These are phyloP conservation scores for Rubia balearica DNA, from an alignment of 305 asterid species.

Conservation along the genomic window DNA sequence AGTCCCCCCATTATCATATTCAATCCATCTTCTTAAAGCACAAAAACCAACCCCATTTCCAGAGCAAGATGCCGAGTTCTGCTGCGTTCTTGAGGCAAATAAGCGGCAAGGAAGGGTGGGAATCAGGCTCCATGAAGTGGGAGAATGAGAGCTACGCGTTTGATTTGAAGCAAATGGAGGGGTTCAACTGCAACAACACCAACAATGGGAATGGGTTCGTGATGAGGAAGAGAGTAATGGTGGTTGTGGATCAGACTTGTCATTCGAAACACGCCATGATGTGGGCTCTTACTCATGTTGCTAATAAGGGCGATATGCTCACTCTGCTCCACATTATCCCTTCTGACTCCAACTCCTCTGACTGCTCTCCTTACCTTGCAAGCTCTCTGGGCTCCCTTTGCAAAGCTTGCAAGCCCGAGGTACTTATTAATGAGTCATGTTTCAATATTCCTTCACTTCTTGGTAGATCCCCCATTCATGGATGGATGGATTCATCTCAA, in stretches of 20 bases:
- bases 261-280: slow-evolving; percentile 79
- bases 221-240: slow-evolving; percentile 86
- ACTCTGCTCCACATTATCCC: slow-evolving; percentile 68
- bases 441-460: no score
- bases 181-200: slow-evolving; percentile 21
- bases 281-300: slow-evolving; percentile 90
- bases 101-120: slow-evolving; percentile 54
- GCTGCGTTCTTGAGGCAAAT: slow-evolving; percentile 64
- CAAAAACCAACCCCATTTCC: background rate
- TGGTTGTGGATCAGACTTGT: slow-evolving; percentile 70
- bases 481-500: no score
- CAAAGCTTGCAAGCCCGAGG: slow-evolving; percentile 87
- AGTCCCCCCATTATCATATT: background rate
- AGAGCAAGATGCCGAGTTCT: slow-evolving; percentile 40
- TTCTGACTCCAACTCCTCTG: slow-evolving; percentile 25
- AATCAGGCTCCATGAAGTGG: slow-evolving; percentile 59
- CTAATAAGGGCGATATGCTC: slow-evolving; percentile 68
- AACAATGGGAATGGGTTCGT: slow-evolving; percentile 36
- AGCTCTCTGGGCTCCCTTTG: slow-evolving; percentile 73
- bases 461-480: no score
- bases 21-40: background rate
- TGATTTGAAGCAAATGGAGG: slow-evolving; percentile 49
- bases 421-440: slow-evolving; percentile 1
- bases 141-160: slow-evolving; percentile 12
- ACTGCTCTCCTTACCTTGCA: slow-evolving; percentile 49